Evolutionary conservation across 805 yeast genomes (phyloP).

Genomic region (Nakazawaea ishiwadae): DNA sequence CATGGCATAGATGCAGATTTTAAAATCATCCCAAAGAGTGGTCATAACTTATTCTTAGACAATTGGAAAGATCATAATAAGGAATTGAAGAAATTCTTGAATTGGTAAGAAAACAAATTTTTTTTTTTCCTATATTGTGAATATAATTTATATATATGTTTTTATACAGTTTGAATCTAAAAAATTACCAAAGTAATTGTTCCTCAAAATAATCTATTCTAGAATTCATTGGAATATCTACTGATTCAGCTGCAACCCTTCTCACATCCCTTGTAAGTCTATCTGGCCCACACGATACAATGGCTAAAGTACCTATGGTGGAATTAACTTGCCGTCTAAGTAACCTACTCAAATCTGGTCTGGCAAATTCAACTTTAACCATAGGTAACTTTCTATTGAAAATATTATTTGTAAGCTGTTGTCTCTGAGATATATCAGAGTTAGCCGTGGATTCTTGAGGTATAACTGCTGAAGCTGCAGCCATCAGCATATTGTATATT

Average conservation of each 20-base stretch:
- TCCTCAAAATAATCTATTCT: constrained; percentile 33
- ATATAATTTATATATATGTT: not conserved
- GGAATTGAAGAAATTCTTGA: constrained; percentile 32
- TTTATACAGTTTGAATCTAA: not conserved
- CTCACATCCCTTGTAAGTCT: constrained; percentile 29
- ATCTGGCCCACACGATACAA: constrained; percentile 33
- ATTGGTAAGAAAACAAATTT: constrained; percentile 15
- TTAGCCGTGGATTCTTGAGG: not conserved
- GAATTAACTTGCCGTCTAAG: constrained; percentile 17
- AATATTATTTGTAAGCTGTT: constrained; percentile 15
- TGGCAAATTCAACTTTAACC: constrained; percentile 20
- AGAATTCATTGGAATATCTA: constrained; percentile 16
- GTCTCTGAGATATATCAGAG: constrained; percentile 4
- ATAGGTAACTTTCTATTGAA: constrained; percentile 15
- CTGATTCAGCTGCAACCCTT: constrained; percentile 24
- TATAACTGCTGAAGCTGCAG: not conserved
- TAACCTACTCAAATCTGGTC: constrained; percentile 21
- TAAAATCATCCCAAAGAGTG: constrained; percentile 48
- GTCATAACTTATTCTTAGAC: constrained; percentile 76
- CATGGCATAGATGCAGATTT: constrained; percentile 24
- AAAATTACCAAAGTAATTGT: constrained; percentile 29
- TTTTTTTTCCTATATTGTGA: not conserved
- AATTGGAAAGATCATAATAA: constrained; percentile 52
- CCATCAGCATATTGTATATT: not conserved
- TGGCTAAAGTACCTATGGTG: constrained; percentile 23